phyloP scores from a whole-genome alignment of 2,329 filamentous ascomycete genomes.

The Trichoderma sp. region DNA sequence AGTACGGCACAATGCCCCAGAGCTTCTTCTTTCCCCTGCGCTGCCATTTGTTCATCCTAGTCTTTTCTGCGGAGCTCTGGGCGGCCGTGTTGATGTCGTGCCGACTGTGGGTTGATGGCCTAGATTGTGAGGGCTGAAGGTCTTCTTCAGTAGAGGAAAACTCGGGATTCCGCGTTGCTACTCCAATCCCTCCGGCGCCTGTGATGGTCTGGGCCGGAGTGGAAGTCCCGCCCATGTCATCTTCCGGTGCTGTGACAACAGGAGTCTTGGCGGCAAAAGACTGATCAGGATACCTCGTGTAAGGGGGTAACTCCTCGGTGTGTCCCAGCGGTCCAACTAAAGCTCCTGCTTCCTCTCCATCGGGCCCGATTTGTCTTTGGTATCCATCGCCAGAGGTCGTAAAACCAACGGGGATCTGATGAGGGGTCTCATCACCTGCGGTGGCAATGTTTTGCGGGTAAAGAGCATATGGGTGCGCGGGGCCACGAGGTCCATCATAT shows the following conservation, averaged over 20 bases:
- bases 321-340: conserved; percentile 86
- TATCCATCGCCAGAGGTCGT: conserved; percentile 64
- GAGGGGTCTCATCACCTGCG: conserved; percentile 45
- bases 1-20: conserved; percentile 59
- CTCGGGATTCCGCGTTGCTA: conserved; percentile 60
- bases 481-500: conserved; percentile 40
- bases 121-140: conserved; percentile 48
- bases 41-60: conserved; percentile 49
- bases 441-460: conserved; percentile 74
- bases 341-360: conserved; percentile 82
- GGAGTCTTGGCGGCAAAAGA: conserved; percentile 53
- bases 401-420: conserved; percentile 68
- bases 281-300: conserved; percentile 83
- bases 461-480: conserved; percentile 81
- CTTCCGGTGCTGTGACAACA: conserved; percentile 26
- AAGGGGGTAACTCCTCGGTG: conserved; percentile 86
- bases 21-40: conserved; percentile 51
- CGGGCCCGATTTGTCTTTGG: conserved; percentile 68
- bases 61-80: conserved; percentile 46
- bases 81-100: conserved; percentile 55
- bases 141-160: conserved; percentile 57
- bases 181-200: conserved; percentile 59
- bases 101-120: conserved; percentile 49
- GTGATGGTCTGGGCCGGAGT: conserved; percentile 34
- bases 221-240: conserved; percentile 1